Percentiles rank a stretch among this genome's conserved stretches.
These are phyloP conservation scores for Salix udensis DNA, from an alignment of 345 rosid genomes.

Conservation along the genomic window DNA sequence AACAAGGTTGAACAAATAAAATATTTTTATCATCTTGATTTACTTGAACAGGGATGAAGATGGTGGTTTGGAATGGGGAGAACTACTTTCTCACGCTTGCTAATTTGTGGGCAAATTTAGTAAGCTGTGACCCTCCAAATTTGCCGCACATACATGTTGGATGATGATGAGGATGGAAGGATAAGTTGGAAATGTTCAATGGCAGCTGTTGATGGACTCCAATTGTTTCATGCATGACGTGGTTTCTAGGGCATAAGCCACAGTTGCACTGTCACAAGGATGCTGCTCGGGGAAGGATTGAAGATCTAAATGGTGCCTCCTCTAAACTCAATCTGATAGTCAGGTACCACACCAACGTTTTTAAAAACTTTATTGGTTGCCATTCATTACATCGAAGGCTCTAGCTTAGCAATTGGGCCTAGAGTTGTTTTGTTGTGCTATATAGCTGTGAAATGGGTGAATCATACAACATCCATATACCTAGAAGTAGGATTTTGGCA, in stretches of 20 bases:
- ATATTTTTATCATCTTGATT: background rate
- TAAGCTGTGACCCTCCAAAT: constrained; percentile 53
- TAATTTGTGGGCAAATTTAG: constrained; percentile 81
- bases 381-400: constrained; percentile 30
- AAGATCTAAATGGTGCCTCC: constrained; percentile 5
- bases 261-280: constrained; percentile 2
- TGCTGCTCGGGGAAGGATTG: constrained; percentile 1
- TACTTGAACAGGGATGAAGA: constrained; percentile 51
- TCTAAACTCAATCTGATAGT: constrained; percentile 1
- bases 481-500: constrained; percentile 5
- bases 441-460: constrained; percentile 27
- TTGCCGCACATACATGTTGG: constrained; percentile 32
- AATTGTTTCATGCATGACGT: background rate
- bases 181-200: background rate
- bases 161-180: constrained; percentile 7
- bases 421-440: constrained; percentile 17
- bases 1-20: background rate
- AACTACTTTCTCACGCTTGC: constrained; percentile 60
- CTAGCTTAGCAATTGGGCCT: constrained; percentile 22
- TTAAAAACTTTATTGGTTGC: constrained; percentile 2
- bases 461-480: constrained; percentile 12
- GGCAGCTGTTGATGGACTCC: background rate
- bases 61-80: constrained; percentile 54
- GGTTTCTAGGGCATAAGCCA: constrained; percentile 5
- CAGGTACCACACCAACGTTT: background rate